Percentiles rank a stretch among this genome's conserved stretches.
Evolutionary conservation across 192 early-diverging fungal genomes (phyloP).

Genomic region (Allomyces macrogynus): DNA sequence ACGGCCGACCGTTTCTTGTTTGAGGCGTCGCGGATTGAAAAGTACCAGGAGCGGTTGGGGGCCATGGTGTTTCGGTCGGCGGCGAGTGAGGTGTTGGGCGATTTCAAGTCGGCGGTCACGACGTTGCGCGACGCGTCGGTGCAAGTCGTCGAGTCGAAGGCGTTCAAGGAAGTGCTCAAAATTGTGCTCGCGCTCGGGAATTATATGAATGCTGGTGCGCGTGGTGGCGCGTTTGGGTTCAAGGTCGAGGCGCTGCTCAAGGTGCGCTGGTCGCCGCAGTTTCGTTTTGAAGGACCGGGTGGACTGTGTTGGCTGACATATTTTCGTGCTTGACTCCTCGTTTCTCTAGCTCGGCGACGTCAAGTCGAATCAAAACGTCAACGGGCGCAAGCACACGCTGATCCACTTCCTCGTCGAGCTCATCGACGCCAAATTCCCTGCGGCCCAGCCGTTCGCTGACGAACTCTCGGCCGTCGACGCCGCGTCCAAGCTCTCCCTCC

Average conservation of each 20-base stretch:
- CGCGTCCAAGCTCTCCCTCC: neutral
- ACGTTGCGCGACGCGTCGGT: constrained; percentile 1
- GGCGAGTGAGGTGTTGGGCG: neutral
- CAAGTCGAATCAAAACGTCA: neutral
- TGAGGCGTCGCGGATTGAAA: constrained; percentile 1
- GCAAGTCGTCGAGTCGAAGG: neutral
- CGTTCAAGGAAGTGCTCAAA: constrained; percentile 2
- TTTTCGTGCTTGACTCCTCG: no score
- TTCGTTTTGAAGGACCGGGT: neutral
- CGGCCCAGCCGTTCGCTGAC: neutral
- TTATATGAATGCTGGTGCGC: constrained; percentile 4
- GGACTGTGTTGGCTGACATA: no score
- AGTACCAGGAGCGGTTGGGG: constrained; percentile 1
- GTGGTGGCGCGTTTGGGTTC: constrained; percentile 5
- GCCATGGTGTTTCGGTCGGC: constrained; percentile 2
- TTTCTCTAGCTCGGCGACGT: neutral
- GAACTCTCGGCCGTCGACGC: neutral
- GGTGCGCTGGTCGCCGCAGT: neutral
- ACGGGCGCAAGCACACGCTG: neutral
- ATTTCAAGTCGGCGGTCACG: neutral
- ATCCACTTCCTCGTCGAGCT: neutral
- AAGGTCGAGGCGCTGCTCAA: constrained; percentile 1
- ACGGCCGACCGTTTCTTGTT: constrained; percentile 1
- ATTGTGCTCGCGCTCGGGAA: constrained; percentile 4
- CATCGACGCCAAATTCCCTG: neutral